Percentiles rank a stretch among this genome's conserved stretches.
Conservation (phyloP, 2,329 filamentous ascomycete genomes). For the Alternaria arbusti region DNA sequence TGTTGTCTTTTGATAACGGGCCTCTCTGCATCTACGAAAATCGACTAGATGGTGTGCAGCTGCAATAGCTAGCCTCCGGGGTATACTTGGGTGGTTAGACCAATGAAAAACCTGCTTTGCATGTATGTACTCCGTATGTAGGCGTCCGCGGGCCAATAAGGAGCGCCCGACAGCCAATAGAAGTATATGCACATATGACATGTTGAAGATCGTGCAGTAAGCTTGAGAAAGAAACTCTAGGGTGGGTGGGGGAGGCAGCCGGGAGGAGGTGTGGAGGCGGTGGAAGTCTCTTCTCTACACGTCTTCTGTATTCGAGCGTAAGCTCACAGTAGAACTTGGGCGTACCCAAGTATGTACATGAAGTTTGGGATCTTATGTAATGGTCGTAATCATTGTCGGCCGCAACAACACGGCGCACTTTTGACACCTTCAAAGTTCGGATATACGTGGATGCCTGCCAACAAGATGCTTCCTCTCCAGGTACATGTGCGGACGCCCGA, state of each 20-base stretch:
- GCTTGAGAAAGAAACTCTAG: background rate
- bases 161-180: background rate
- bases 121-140: constrained; percentile 5
- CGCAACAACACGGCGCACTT: background rate
- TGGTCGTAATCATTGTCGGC: background rate
- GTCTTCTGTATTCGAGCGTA: background rate
- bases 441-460: constrained; percentile 20
- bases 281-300: background rate
- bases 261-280: background rate
- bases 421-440: background rate
- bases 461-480: constrained; percentile 3
- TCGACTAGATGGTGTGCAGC: background rate
- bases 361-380: background rate
- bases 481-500: constrained; percentile 2
- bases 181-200: constrained; percentile 20
- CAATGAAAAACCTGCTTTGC: constrained; percentile 9
- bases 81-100: background rate
- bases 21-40: constrained; percentile 1
- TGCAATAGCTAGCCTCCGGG: background rate
- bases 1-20: constrained; percentile 5
- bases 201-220: constrained; percentile 26
- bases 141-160: constrained; percentile 26
- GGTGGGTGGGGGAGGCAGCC: background rate
- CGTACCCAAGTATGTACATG: background rate
- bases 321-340: background rate